phyloP scores from a whole-genome alignment of 2,329 filamentous ascomycete genomes.

The Beauveria sp. region DNA sequence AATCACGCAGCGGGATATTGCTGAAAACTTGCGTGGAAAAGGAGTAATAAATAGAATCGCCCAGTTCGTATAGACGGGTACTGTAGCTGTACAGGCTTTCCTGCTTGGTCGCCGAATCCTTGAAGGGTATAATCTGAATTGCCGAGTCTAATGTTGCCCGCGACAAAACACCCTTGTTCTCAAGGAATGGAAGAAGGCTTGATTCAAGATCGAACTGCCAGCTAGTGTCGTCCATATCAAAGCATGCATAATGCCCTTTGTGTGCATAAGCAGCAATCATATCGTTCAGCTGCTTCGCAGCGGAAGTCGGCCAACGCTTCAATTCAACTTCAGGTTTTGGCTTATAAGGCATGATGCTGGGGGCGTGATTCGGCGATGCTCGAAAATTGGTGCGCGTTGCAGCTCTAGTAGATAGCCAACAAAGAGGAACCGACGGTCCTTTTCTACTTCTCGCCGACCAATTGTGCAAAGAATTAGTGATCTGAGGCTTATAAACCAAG shows the following conservation, averaged over 20 bases:
- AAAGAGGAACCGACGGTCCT: neutral
- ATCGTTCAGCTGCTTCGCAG: conserved; percentile 25
- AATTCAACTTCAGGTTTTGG: neutral
- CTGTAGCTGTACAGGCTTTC: conserved; percentile 39
- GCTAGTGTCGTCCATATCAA: conserved; percentile 40
- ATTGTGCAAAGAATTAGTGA: neutral
- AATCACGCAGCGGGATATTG: conserved; percentile 34
- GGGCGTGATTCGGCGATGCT: neutral
- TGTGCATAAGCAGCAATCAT: conserved; percentile 32
- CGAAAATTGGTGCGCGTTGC: neutral
- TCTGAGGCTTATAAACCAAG: neutral
- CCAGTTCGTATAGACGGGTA: conserved; percentile 33
- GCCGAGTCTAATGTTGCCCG: conserved; percentile 32
- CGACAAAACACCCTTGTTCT: conserved; percentile 32
- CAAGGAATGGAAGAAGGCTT: conserved; percentile 34
- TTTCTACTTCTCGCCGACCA: neutral
- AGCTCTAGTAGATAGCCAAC: neutral
- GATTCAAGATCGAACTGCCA: conserved; percentile 35
- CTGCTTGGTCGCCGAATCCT: conserved; percentile 28
- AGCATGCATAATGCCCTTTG: conserved; percentile 30
- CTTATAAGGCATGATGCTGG: neutral
- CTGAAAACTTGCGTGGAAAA: conserved; percentile 34
- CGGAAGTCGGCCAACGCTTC: conserved; percentile 29
- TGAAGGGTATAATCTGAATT: conserved; percentile 34
- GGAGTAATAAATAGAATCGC: conserved; percentile 34